A percentile compares a stretch with the other conserved stretches of the same genome.
phyloP scores from a whole-genome alignment of 139 green algal species.

The Chara braunii region DNA sequence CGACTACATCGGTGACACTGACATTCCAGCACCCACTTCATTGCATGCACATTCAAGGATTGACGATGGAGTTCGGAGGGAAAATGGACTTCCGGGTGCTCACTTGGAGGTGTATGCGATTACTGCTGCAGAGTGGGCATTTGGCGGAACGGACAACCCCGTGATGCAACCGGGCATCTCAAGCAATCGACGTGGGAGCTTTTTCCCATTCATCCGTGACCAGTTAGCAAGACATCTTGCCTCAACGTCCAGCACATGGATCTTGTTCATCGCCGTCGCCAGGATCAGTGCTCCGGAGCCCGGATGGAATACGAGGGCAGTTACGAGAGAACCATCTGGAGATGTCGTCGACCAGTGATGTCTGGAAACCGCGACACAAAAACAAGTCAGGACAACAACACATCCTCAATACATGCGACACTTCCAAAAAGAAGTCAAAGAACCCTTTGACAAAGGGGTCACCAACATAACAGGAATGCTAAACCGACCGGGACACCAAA shows the following conservation, averaged over 20 bases:
- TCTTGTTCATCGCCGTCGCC: slow-evolving; percentile 8
- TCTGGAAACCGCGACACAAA: too few species aligned
- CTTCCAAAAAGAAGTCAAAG: too few species aligned
- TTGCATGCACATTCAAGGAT: too few species aligned
- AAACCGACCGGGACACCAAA: too few species aligned
- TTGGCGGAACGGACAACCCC: slow-evolving; percentile 3
- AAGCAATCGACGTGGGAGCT: slow-evolving; percentile 13
- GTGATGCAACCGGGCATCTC: slow-evolving; percentile 28
- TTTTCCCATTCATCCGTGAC: slow-evolving; percentile 5
- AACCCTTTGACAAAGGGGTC: too few species aligned
- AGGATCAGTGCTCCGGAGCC: slow-evolving; percentile 6
- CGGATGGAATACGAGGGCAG: slow-evolving; percentile 17
- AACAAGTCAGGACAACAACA: too few species aligned
- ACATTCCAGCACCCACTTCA: too few species aligned
- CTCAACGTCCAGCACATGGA: slow-evolving; percentile 21
- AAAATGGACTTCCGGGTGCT: background rate
- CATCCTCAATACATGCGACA: background rate
- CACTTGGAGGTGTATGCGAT: slow-evolving; percentile 26
- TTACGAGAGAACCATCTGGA: slow-evolving; percentile 11
- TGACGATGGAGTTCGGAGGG: background rate
- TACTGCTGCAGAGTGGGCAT: background rate
- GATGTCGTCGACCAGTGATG: slow-evolving; percentile 20
- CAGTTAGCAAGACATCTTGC: background rate
- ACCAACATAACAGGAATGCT: too few species aligned
- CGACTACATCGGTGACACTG: too few species aligned